Evolutionary conservation across 768 basidiomycete genomes (phyloP).

Genomic region (Lactifluus volemus): DNA sequence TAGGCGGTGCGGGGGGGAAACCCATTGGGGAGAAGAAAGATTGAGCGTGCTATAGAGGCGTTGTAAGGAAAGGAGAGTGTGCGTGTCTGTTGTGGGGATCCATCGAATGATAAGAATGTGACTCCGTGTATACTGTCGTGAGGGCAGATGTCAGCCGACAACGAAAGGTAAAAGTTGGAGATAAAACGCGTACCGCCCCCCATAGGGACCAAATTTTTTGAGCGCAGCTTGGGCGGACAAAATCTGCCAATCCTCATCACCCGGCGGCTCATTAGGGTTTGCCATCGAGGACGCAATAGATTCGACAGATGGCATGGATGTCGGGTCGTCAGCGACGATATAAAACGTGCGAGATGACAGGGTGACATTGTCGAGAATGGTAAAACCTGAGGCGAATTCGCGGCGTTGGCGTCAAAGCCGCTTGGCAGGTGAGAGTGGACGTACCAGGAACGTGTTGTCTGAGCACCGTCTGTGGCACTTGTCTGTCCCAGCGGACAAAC

Average conservation of each 20-base stretch:
- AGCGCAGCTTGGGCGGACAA: constrained; percentile 21
- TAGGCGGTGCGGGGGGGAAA: constrained; percentile 37
- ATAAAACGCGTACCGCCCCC: constrained; percentile 24
- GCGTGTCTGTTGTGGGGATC: constrained; percentile 37
- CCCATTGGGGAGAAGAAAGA: constrained; percentile 19
- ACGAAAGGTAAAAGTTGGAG: not conserved
- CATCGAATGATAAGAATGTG: constrained; percentile 41
- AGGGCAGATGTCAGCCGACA: not conserved
- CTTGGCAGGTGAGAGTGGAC: constrained; percentile 1
- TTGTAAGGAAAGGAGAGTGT: constrained; percentile 71
- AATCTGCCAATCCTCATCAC: constrained; percentile 48
- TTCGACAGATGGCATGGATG: constrained; percentile 48
- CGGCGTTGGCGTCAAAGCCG: not conserved
- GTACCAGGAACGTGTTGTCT: constrained; percentile 60
- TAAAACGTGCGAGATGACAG: constrained; percentile 65
- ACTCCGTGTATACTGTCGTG: constrained; percentile 51
- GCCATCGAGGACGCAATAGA: constrained; percentile 38
- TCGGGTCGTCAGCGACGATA: constrained; percentile 59
- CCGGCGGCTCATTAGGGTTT: constrained; percentile 32
- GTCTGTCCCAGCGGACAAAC: constrained; percentile 44
- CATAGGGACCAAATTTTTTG: constrained; percentile 24
- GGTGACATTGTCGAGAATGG: constrained; percentile 75
- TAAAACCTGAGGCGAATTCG: constrained; percentile 49
- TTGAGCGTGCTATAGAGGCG: constrained; percentile 64
- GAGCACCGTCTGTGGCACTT: constrained; percentile 47